Evolutionary conservation across 306 rosid genomes (phyloP), one percentile per base, ranked within the genome.

Genomic region (Carpinus fangiana): DNA sequence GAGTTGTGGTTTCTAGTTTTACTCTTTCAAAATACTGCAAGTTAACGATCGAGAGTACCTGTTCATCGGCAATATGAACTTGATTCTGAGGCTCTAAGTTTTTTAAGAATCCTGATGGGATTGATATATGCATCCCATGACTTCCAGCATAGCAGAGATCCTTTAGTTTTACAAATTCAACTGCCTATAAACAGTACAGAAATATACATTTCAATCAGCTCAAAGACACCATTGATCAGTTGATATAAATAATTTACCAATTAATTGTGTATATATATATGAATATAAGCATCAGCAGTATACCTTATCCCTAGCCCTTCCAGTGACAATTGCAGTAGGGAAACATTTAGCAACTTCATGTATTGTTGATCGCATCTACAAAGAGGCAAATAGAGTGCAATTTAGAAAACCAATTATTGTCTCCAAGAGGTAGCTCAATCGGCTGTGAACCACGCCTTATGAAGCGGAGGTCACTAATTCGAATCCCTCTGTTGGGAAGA

Each of bases 41-140:
- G 20, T 3, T 18, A 8, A 8, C n/a, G 61, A 55, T 23, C 26
- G 60, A 54, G n/a, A 53, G 20, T 55, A 89, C 93, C 88, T 82
- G 78, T 26, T 87, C 93, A 76, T 86, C 90, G 66, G 73, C 13
- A 23, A 69, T 57, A 54, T 23, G 80, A 31, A 75, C 82, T 61
- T 90, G 86, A 80, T 82, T 74, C 71, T 78, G 70, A 54, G 84
- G 67, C 26, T 76, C 71, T 59, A 56, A 69, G 71, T 70, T 55
- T 43, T 84, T 86, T 1, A 73, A 70, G 50, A 88, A 87, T 60
- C 84, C 90, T 31, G 47, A 72, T 54, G 89, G 89, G 17, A 87
- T 86, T 66, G 87, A 86, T 59, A 90, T 90, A 70, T 90, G 92
- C 94, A 90, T 81, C 21, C 94, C 94, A 83, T 90, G 94, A 61